Evolutionary conservation across 345 rosid species (phyloP), one percentile per base, ranked within the genome.

Genomic region (Heritiera littoralis): DNA sequence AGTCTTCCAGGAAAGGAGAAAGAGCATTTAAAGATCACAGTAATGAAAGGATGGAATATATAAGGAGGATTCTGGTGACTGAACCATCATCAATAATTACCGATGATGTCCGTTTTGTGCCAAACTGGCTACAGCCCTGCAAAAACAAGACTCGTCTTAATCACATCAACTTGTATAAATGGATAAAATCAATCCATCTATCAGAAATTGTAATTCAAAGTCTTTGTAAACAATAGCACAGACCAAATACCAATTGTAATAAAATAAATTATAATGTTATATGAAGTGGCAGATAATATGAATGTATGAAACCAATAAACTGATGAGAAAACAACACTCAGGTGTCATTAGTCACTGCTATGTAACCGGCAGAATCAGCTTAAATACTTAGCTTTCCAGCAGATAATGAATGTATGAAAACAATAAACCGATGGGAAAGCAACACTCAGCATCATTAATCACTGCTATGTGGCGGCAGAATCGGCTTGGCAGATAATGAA

Each of bases 71-170:
- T 76, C 66, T 63, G 17, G 12, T 66, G 52, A 58, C 6, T 7
- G 54, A 63, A 66, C 20, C 82, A 65, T 59, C 83, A 49, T 46
- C 48, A 72, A 45, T 64, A 6, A 76, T 89, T 81, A 86, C 81
- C 90, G 86, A 72, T 80, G 84, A 79, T 87, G 86, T 78, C 87
- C 86, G n/a, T 87, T 87, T 46, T 74, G 77, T 66, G 85, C 74
- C 74, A 80, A 81, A 66, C 81, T 83, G 2, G 88, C 83, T 81
- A 88, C 54, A 77, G 88, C 89, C 92, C 94, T 91, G 87, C 85
- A 87, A 80, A 66, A 67, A 51, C 78, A 77, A 82, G 9, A 64
- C 6, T 30, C 54, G 11, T 20, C 74, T 73, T 46, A 18, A 54
- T 23, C 75, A 70, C 7, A 20, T 76, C 78, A 54, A 17, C 55